These are phyloP conservation scores for Cyberlindnera euphorbiiphila DNA, from an alignment of 805 yeast species.

Conservation along the genomic window DNA sequence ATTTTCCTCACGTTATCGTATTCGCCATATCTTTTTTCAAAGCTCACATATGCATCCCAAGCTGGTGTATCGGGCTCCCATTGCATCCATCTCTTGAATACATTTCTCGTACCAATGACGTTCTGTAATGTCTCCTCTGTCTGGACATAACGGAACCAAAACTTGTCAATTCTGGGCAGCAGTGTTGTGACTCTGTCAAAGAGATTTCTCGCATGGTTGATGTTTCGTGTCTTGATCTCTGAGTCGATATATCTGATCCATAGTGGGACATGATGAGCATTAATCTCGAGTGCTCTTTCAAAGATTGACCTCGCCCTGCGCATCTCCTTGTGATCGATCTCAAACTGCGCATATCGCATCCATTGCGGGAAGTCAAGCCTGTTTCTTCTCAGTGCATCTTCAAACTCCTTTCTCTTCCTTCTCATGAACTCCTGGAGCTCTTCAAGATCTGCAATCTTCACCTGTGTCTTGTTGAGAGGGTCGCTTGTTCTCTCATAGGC, in stretches of 20 bases:
- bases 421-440: conserved; percentile 75
- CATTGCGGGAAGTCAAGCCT: conserved; percentile 81
- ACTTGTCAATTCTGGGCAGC: conserved; percentile 75
- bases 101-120: conserved; percentile 51
- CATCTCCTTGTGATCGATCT: conserved; percentile 72
- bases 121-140: conserved; percentile 78
- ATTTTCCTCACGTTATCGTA: conserved; percentile 53
- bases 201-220: conserved; percentile 86
- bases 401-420: conserved; percentile 76
- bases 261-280: conserved; percentile 69
- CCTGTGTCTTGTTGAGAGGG: conserved; percentile 37
- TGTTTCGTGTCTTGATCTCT: conserved; percentile 66
- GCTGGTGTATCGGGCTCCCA: conserved; percentile 70
- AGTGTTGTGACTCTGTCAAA: conserved; percentile 71
- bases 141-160: conserved; percentile 82
- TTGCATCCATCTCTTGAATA: conserved; percentile 76
- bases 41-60: conserved; percentile 71
- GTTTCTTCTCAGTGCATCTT: conserved; percentile 82
- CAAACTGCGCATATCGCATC: conserved; percentile 90
- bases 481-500: conserved; percentile 49
- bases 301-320: conserved; percentile 80
- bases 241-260: conserved; percentile 83
- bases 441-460: conserved; percentile 66
- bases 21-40: conserved; percentile 67
- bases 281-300: conserved; percentile 81